A percentile compares a stretch with the other conserved stretches of the same genome.
Evolutionary conservation across 768 basidiomycete species (phyloP).

Genomic region (Hemileccinum impolitum): DNA sequence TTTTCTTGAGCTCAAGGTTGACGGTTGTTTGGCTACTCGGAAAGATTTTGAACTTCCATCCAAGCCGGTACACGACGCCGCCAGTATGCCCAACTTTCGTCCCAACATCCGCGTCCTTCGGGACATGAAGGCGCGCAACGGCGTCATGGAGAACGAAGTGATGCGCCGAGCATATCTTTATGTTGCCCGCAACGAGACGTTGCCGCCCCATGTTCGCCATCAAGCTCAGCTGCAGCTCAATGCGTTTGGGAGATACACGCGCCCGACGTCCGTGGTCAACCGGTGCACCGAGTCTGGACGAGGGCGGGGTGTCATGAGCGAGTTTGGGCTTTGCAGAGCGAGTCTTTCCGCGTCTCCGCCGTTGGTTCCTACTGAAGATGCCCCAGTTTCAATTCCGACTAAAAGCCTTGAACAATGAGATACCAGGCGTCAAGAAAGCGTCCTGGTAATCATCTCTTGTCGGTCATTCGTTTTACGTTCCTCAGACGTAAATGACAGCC

Average conservation of each 20-base stretch:
- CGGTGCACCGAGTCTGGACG: slow-evolving; percentile 82
- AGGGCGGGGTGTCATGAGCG: slow-evolving; percentile 84
- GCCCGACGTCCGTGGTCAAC: slow-evolving; percentile 87
- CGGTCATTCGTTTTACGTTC: not conserved
- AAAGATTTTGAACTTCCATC: no score
- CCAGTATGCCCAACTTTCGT: slow-evolving; percentile 26
- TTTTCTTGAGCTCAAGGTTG: slow-evolving; percentile 11
- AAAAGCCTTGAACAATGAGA: slow-evolving; percentile 75
- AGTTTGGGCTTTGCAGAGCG: slow-evolving; percentile 85
- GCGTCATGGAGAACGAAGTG: slow-evolving; percentile 74
- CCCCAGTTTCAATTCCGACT: slow-evolving; percentile 79
- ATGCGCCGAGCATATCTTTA: slow-evolving; percentile 87
- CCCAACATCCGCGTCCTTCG: slow-evolving; percentile 57
- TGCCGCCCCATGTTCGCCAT: slow-evolving; percentile 87
- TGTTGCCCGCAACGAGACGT: slow-evolving; percentile 86
- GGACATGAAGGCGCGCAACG: slow-evolving; percentile 74
- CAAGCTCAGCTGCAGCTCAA: slow-evolving; percentile 94
- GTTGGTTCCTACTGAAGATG: not conserved
- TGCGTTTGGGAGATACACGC: slow-evolving; percentile 76
- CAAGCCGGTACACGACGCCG: not conserved
- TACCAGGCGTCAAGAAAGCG: slow-evolving; percentile 87
- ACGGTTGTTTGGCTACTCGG: slow-evolving; percentile 17
- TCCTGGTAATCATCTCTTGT: slow-evolving; percentile 66
- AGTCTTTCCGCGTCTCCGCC: slow-evolving; percentile 7
- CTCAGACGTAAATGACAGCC: no score